Base-by-base conservation (phyloP, 768 basidiomycete species). In the Lyophyllum shimeji region DNA sequence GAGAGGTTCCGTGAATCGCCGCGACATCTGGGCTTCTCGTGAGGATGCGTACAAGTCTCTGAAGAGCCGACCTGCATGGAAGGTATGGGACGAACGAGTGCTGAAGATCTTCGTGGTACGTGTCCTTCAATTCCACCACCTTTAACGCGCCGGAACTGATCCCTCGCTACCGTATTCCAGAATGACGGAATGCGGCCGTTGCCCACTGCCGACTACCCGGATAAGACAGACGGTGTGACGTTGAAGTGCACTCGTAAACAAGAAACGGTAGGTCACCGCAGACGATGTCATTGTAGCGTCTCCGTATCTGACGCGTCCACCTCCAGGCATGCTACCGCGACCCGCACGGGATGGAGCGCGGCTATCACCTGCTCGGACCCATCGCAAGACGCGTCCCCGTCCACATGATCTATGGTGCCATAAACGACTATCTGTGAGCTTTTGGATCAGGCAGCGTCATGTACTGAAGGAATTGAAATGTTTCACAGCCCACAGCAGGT, bases 21-120 rank as follows among this genome's bases (percentile, higher is more conserved):
- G 79, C 3, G 82, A 84, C 62, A 71, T 75, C 8, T 85, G 83
- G 84, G 63, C 77, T 0, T 79, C 75, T n/a, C 70, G 63, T 13
- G 78, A 78, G 55, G 80, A 79, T 27, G 83, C 82, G 0, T 76
- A 69, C 44, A 66, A 66, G 21, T 9, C 58, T 2, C 58, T 84
- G 52, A 75, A 73, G 52, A 56, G 67, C 7, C 65, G 78, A 24
- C 64, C 67, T 31, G 65, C 74, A 11, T 81, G 76, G 72, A 74
- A 76, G 63, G 53, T 60, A 0, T 85, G 82, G 82, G 82, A 84
- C 60, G 74, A 76, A 21, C 65, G 82, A 12, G 69, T 80, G 3
- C 63, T 83, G 45, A 67, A 69, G 46, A 61, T 70, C 21, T 83
- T 70, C 59, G 73, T 78, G 12, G 81, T 78, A 29, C 9, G 29